Evolutionary conservation across 495 filamentous ascomycete genomes (phyloP), one percentile per base, ranked within the genome.

Genomic region (Darksidea phi): DNA sequence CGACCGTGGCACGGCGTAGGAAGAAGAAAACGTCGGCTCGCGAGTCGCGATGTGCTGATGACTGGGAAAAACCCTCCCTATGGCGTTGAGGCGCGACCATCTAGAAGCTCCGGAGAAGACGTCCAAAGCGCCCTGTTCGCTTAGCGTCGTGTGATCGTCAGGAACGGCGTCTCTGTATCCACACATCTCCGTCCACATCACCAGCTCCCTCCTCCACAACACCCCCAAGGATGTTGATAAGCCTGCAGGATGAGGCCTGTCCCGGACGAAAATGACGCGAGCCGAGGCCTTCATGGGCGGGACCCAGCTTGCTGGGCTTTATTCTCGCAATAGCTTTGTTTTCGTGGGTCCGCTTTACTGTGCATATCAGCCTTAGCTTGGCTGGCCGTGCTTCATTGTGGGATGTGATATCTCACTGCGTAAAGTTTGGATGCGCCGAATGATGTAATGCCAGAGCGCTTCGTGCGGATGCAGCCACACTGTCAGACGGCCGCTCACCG

Each of bases 11-110:
- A 11, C 47, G 54, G 45, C 48, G 57, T 45, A 46, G 58, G 36
- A 61, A 59, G 50, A 67, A 59, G 54, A 67, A 67, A 62, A 37
- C 26, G 54, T 53, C 41, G 47, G 48, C 28, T 49, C 62, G 28
- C 55, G 62, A 59, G 53, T 53, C 56, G 56, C 62, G 28, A 59
- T 49, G 54, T 42, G 56, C 48, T 37, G 15, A 10, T 15, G 26
- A 13, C 37, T 13, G 36, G 25, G 26, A 26, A 38, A 34, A 36
- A 54, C 24, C 34, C 21, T 32, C 2, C 43, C 8, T 45, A 43
- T 47, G 59, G 20, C 23, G 15, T 13, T n/a, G 6, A 15, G 20
- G 41, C 15, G 18, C 6, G 43, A 17, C 38, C 54, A 36, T 23
- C 15, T 26, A 26, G 52, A 25, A 41, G 54, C 12, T 7, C 21